Evolutionary conservation across 2,329 filamentous ascomycete species (phyloP).

Genomic region (Colletotrichum neosansevieriae): DNA sequence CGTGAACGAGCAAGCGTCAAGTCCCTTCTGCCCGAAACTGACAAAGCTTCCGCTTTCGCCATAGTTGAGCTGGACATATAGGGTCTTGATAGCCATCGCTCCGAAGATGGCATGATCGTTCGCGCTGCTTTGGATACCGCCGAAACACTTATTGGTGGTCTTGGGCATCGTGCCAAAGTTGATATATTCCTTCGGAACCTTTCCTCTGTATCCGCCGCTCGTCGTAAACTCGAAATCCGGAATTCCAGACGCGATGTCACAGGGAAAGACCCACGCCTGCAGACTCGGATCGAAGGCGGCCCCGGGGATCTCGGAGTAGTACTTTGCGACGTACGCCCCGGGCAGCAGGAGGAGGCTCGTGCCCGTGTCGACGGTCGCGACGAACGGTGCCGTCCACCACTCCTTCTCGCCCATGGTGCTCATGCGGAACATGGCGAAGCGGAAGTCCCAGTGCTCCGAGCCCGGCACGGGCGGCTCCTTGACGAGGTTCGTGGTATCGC

Average conservation of each 20-base stretch:
- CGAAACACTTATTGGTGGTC: conserved; percentile 73
- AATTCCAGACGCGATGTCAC: conserved; percentile 63
- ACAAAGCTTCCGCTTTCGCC: conserved; percentile 21
- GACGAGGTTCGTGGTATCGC: conserved; percentile 43
- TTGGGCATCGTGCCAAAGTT: conserved; percentile 65
- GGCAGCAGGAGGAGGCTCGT: conserved; percentile 75
- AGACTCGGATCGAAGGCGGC: conserved; percentile 60
- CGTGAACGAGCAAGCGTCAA: conserved; percentile 30
- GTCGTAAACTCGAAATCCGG: conserved; percentile 69
- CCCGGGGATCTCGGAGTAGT: conserved; percentile 68
- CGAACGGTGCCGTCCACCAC: conserved; percentile 53
- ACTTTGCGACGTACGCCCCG: conserved; percentile 65
- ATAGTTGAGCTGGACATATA: conserved; percentile 64
- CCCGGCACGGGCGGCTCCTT: conserved; percentile 25
- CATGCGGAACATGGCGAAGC: conserved; percentile 58
- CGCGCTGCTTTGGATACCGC: conserved; percentile 75
- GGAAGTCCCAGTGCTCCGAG: conserved; percentile 62
- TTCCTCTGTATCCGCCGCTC: conserved; percentile 60
- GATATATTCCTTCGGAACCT: conserved; percentile 66
- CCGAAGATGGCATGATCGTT: conserved; percentile 75
- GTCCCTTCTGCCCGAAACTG: conserved; percentile 29
- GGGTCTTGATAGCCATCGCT: conserved; percentile 82
- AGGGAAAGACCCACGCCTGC: conserved; percentile 69
- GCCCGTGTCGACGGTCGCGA: conserved; percentile 76
- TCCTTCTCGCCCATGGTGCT: conserved; percentile 45